Conservation (phyloP, 1,284 basidiomycete genomes). For the Fomitopsis schrenkii region DNA sequence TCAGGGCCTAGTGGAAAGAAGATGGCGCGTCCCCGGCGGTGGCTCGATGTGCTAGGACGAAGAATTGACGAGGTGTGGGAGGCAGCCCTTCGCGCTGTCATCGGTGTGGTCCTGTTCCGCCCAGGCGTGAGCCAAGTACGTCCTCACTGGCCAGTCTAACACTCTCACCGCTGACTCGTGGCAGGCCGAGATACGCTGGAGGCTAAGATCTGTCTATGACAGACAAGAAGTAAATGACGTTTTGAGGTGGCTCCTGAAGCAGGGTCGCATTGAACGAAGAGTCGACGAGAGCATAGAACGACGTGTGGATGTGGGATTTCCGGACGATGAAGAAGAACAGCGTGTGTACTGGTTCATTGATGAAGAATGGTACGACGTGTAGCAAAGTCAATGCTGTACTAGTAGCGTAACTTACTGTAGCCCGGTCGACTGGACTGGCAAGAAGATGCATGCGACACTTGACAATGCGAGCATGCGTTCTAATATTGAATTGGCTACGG, state of each 20-base stretch:
- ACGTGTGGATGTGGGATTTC: slow-evolving; percentile 15
- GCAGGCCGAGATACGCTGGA: slow-evolving; percentile 65
- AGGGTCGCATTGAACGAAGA: slow-evolving; percentile 38
- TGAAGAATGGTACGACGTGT: slow-evolving; percentile 50
- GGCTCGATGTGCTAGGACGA: slow-evolving; percentile 70
- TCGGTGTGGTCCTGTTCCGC: slow-evolving; percentile 59
- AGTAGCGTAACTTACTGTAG: background rate
- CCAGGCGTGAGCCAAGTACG: slow-evolving; percentile 75
- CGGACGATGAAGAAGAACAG: slow-evolving; percentile 50
- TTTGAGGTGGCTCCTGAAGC: slow-evolving; percentile 49
- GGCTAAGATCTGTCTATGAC: slow-evolving; percentile 66
- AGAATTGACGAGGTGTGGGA: slow-evolving; percentile 65
- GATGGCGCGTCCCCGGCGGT: slow-evolving; percentile 62
- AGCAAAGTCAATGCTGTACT: background rate
- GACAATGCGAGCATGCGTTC: too few relatives aligned
- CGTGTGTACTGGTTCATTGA: slow-evolving; percentile 41
- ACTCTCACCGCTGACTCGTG: background rate
- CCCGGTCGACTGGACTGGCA: background rate
- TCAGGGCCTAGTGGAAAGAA: slow-evolving; percentile 26
- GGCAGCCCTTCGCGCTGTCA: slow-evolving; percentile 61
- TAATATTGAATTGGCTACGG: background rate
- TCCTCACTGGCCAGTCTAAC: background rate
- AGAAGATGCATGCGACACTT: background rate
- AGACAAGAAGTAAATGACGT: slow-evolving; percentile 71
- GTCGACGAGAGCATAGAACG: slow-evolving; percentile 19